Percentiles rank a stretch among this genome's conserved stretches.
Evolutionary conservation across 2,329 filamentous ascomycete species (phyloP).

Genomic region (Colletotrichum sp.): DNA sequence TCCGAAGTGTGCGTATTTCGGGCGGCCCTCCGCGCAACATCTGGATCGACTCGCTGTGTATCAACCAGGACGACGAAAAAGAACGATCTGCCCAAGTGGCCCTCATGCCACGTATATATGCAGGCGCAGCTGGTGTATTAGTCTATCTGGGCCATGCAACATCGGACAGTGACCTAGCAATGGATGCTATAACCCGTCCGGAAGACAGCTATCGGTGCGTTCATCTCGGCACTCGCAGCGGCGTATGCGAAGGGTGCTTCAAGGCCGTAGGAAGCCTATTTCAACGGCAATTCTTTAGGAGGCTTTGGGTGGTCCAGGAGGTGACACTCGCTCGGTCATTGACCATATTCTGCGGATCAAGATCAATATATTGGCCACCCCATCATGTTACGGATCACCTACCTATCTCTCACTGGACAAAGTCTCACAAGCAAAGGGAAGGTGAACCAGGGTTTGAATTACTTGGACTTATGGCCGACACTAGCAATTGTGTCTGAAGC

Average conservation of each 20-base stretch:
- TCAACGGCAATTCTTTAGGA: neutral
- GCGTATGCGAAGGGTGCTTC: neutral
- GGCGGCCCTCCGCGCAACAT: neutral
- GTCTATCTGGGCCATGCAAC: neutral
- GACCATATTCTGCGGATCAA: neutral
- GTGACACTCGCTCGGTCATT: neutral
- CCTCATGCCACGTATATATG: neutral
- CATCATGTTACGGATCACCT: neutral
- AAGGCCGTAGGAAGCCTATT: neutral
- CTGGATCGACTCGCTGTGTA: neutral
- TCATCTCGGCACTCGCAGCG: neutral
- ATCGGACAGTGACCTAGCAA: neutral
- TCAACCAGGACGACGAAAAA: neutral
- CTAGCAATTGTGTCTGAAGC: neutral
- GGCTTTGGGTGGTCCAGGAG: neutral
- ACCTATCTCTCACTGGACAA: neutral
- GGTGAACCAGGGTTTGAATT: neutral
- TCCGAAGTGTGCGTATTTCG: neutral
- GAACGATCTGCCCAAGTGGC: neutral
- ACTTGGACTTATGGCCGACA: neutral
- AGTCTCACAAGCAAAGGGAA: neutral
- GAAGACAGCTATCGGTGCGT: neutral
- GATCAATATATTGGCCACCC: neutral
- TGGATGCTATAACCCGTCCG: neutral
- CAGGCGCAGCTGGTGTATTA: neutral